Evolutionary conservation across 495 filamentous ascomycete genomes (phyloP), one percentile per base, ranked within the genome.

Genomic region (Penicillium lividum): DNA sequence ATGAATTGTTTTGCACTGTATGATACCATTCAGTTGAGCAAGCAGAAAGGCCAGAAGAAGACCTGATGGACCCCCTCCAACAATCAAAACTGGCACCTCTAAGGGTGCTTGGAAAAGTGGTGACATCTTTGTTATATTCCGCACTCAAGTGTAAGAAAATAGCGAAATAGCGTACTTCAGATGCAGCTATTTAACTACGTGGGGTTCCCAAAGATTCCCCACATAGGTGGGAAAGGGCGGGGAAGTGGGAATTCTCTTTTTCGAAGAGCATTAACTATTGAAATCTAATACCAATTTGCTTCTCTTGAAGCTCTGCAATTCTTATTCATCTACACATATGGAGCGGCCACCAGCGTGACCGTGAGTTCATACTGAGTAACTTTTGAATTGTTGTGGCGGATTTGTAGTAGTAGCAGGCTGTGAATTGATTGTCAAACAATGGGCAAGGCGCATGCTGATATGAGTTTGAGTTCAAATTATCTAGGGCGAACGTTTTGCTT

Each of bases 221-320:
- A 38, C 50, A 16, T 52, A 38, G 9, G 50, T 52, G 50, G 50
- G 33, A 28, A 52, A 52, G 50, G 7, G 25, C 25, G 28, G 27
- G 38, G 11, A 25, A 29, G 44, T 58, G 72, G 61, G 78, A 80
- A 36, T 11, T 36, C 8, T 22, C 22, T 1, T 22, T 22, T 22
- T 22, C 22, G 22, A 2, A 22, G 22, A 22, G 22, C 22, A 22
- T 22, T 2, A 22, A 22, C 22, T 22, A 22, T 22, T 22, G 22
- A 22, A 22, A 22, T 22, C 22, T 22, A 22, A 22, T n/a, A n/a
- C n/a, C n/a, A n/a, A n/a, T 22, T 2, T 22, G 22, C 22, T 22
- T 22, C 22, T 22, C 22, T 2, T 2, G 22, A 22, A 2, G 22
- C 22, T 22, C 22, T 22, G 2, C 22, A 22, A 22, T 22, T 22